Conservation (phyloP, 148 eudicot genomes). For the Camellia sinensis region DNA sequence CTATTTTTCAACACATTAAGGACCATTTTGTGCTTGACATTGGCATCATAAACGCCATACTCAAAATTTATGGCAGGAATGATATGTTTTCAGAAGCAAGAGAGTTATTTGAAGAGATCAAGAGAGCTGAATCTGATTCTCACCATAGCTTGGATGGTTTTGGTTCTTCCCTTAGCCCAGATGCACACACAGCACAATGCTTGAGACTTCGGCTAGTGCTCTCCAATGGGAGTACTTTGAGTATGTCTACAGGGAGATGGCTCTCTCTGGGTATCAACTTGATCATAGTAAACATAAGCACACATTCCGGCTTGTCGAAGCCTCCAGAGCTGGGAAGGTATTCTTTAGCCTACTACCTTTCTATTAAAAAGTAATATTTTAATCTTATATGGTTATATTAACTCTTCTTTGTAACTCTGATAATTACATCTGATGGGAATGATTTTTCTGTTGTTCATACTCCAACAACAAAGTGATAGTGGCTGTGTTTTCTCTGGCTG, state of each 20-base stretch:
- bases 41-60: constrained; percentile 78
- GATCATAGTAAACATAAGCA: constrained; percentile 67
- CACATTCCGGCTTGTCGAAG: constrained; percentile 60
- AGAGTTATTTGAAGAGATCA: constrained; percentile 65
- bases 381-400: too few species aligned
- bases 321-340: constrained; percentile 91
- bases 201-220: constrained; percentile 69
- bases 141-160: constrained; percentile 20
- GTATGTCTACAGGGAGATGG: constrained; percentile 81
- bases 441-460: background rate
- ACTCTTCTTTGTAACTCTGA: background rate
- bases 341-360: background rate
- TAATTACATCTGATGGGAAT: background rate
- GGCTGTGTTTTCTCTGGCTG: background rate
- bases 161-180: constrained; percentile 46
- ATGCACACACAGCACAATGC: constrained; percentile 61
- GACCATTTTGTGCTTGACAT: constrained; percentile 49
- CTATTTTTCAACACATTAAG: constrained; percentile 60
- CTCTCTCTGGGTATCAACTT: constrained; percentile 56
- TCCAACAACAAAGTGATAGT: background rate
- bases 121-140: constrained; percentile 29
- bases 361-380: background rate
- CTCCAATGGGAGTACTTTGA: constrained; percentile 96
- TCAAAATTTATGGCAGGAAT: constrained; percentile 71
- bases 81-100: constrained; percentile 89